phyloP scores from a whole-genome alignment of 1,139 yeast species.

The Schwanniomyces etchellsii region DNA sequence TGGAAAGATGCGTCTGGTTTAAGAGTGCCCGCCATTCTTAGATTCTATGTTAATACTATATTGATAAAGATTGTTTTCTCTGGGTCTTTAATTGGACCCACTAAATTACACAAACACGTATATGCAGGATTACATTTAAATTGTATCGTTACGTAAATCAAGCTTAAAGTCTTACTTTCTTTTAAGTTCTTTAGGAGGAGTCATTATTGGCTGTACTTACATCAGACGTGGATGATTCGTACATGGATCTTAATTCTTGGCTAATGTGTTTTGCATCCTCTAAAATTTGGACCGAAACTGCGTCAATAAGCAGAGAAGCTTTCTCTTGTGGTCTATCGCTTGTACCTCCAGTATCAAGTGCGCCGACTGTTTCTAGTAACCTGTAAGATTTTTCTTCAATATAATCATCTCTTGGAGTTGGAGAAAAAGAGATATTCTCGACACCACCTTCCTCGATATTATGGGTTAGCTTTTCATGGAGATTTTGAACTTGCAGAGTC shows the following conservation, averaged over 20 bases:
- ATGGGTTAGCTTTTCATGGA: conserved; percentile 27
- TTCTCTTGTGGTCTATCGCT: no score
- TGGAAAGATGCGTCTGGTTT: conserved; percentile 41
- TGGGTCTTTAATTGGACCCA: background rate
- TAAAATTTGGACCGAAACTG: no score
- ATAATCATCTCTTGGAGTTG: conserved; percentile 23
- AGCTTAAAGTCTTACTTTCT: no score
- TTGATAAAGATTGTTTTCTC: background rate
- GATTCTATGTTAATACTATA: background rate
- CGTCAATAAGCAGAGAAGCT: no score
- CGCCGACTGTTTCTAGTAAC: conserved; percentile 19
- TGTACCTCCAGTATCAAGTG: conserved; percentile 10
- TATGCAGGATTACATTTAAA: no score
- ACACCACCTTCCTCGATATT: conserved; percentile 9
- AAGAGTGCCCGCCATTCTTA: conserved; percentile 40
- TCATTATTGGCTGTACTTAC: no score
- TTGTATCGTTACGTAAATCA: no score
- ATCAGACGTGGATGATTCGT: no score
- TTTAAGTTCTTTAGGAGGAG: no score
- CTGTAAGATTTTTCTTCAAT: conserved; percentile 21
- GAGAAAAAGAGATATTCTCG: conserved; percentile 14
- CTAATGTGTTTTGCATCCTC: no score
- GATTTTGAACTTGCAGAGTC: conserved; percentile 28
- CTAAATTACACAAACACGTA: background rate
- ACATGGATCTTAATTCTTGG: no score